These are phyloP conservation scores for Phialophora chinensis DNA, from an alignment of 2,329 filamentous ascomycete species.

Conservation along the genomic window DNA sequence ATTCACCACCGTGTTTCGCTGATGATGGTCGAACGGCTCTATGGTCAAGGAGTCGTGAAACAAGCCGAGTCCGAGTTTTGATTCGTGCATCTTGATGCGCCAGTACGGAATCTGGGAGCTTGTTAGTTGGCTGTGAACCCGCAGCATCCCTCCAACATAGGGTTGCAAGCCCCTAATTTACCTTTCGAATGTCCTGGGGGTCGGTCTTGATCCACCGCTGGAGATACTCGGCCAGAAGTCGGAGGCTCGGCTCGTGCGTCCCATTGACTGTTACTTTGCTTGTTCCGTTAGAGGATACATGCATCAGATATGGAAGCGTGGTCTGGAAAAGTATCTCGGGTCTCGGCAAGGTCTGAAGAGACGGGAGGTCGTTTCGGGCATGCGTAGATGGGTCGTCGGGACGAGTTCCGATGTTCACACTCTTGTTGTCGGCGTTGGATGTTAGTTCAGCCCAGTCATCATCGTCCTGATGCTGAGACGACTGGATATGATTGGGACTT, in stretches of 20 bases:
- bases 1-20: slow-evolving; percentile 13
- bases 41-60: slow-evolving; percentile 22
- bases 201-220: slow-evolving; percentile 24
- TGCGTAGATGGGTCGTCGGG: not conserved
- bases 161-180: not conserved
- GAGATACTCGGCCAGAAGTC: slow-evolving; percentile 23
- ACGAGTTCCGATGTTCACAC: not conserved
- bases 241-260: slow-evolving; percentile 22
- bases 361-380: slow-evolving; percentile 7
- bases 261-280: slow-evolving; percentile 19
- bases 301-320: slow-evolving; percentile 17
- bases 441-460: slow-evolving; percentile 20
- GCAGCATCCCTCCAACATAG: not conserved
- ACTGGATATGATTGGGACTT: not conserved
- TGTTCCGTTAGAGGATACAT: slow-evolving; percentile 5
- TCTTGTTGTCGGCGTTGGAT: slow-evolving; percentile 10
- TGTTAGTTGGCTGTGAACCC: not conserved
- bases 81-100: slow-evolving; percentile 18
- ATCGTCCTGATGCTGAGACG: not conserved
- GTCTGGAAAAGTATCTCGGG: slow-evolving; percentile 22
- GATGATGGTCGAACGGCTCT: slow-evolving; percentile 22
- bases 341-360: slow-evolving; percentile 19
- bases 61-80: slow-evolving; percentile 24
- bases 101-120: slow-evolving; percentile 16
- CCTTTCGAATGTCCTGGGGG: slow-evolving; percentile 20